phyloP scores from a whole-genome alignment of 257 asterid species.

The Lycium barbarum region DNA sequence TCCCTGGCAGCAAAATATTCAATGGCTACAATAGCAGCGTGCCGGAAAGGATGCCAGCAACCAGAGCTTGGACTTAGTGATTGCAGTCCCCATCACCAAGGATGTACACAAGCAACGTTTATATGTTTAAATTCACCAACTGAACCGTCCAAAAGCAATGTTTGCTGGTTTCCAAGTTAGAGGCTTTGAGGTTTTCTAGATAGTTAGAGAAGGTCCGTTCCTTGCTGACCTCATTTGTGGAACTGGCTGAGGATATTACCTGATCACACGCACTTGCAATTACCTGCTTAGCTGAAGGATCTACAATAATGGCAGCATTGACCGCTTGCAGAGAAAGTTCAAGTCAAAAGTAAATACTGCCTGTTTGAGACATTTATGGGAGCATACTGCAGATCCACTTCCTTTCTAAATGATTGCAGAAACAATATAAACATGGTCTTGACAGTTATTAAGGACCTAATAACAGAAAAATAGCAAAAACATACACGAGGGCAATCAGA shows the following conservation, averaged over 20 bases:
- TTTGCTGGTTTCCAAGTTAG: constrained; percentile 21
- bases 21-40: constrained; percentile 88
- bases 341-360: no score
- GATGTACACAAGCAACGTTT: constrained; percentile 74
- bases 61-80: constrained; percentile 14
- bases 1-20: constrained; percentile 84
- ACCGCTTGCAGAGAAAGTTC: constrained; percentile 43
- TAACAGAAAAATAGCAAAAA: no score
- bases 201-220: constrained; percentile 38
- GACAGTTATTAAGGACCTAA: no score
- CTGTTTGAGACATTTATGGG: no score
- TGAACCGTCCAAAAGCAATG: constrained; percentile 30
- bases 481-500: no score
- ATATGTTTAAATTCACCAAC: constrained; percentile 35
- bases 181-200: constrained; percentile 32
- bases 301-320: constrained; percentile 92
- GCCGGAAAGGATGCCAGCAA: constrained; percentile 81
- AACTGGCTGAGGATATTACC: constrained; percentile 42
- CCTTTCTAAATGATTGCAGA: no score
- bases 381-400: no score
- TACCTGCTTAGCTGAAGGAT: constrained; percentile 72
- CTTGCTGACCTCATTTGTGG: constrained; percentile 32
- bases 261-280: constrained; percentile 81
- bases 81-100: constrained; percentile 74
- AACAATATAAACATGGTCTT: no score